Conservation (phyloP, 2,329 filamentous ascomycete species). For the Truncatella angustata region DNA sequence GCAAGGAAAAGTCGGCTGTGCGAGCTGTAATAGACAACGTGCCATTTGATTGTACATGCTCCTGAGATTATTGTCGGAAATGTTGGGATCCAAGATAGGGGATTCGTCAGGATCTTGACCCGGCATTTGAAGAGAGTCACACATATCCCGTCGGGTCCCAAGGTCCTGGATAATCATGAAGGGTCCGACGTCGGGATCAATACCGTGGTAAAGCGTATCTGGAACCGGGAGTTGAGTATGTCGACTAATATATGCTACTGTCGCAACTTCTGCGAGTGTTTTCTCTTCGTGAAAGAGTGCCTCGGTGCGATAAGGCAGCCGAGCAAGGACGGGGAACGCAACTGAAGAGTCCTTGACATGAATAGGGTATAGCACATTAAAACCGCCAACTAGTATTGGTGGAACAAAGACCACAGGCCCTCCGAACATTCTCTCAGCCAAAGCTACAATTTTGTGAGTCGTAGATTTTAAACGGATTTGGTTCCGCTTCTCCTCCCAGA, state of each 20-base stretch:
- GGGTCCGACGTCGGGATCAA: conserved; percentile 31
- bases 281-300: conserved; percentile 33
- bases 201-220: conserved; percentile 28
- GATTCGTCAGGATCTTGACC: conserved; percentile 18
- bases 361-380: conserved; percentile 25
- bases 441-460: conserved; percentile 18
- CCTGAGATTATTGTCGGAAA: conserved; percentile 30
- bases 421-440: conserved; percentile 17
- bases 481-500: conserved; percentile 22
- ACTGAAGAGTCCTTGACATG: conserved; percentile 14
- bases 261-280: conserved; percentile 32
- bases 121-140: conserved; percentile 25
- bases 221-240: conserved; percentile 35
- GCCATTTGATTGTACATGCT: conserved; percentile 39
- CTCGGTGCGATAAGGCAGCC: conserved; percentile 20
- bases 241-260: conserved; percentile 29
- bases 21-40: conserved; percentile 37
- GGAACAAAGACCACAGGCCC: conserved; percentile 16
- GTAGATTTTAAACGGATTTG: conserved; percentile 17
- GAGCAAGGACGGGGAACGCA: conserved; percentile 16
- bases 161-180: conserved; percentile 39
- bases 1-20: conserved; percentile 27
- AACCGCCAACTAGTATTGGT: conserved; percentile 25
- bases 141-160: conserved; percentile 27
- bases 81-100: conserved; percentile 31